Base-by-base conservation (phyloP, 2,329 filamentous ascomycete species). In the Colletotrichum chrysophilum region DNA sequence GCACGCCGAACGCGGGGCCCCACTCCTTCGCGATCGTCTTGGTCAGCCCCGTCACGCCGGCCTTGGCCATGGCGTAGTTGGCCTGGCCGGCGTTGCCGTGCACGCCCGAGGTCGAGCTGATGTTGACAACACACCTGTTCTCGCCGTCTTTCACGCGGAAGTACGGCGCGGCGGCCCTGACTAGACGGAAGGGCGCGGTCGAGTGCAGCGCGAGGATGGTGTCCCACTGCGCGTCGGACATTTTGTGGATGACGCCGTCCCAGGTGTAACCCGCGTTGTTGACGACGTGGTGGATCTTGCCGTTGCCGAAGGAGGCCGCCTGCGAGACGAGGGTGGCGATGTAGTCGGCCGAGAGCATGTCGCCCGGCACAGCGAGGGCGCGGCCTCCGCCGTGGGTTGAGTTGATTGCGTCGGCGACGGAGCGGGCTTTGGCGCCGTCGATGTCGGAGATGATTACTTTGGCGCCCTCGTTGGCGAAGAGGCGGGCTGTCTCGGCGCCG, bases 181-280 rank as follows among this genome's bases (percentile, higher is more conserved):
- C 88, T 69, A 98, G 92, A 83, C 93, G 93, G 89, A 98, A 98
- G 13, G 96, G 96, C 3, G 94, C 95, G 14, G 95, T 97, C 82
- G 91, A 93, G 89, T 98, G 96, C 64, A 98, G 89, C 26, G 93
- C 92, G 34, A 98, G 87, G 83, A 98, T 98, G 66, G 94, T 96
- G 77, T 97, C 94, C 95, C 95, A 97, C 89, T 97, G 95, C 87
- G 95, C 95, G 88, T 97, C 95, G 18, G 93, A 94, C 89, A 95
- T 96, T 89, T 97, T 97, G 89, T 97, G 70, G 79, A 97, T 95
- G 52, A 97, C 95, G 8, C 94, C 96, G 84, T 98, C 96, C 95
- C 95, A 98, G 1, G 96, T 98, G 86, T 95, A 97, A 56, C 95
- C 95, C 1, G 95, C 96, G 83, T 98, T 98, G 86, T 98, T 97